These are phyloP conservation scores for Candida vartiovaarae DNA, from an alignment of 805 yeast genomes.

Conservation along the genomic window DNA sequence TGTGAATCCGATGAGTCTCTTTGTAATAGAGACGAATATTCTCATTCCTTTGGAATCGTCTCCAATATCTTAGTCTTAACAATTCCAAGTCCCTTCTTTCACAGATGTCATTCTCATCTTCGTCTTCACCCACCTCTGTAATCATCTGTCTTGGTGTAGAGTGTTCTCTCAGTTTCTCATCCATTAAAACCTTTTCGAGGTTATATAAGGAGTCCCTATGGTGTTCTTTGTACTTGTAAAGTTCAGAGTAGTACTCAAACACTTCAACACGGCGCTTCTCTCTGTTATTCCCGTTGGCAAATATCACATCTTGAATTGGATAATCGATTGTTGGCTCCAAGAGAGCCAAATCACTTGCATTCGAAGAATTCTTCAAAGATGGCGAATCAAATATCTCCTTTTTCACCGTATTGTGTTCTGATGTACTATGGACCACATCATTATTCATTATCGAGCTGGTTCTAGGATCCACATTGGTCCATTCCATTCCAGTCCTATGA, in stretches of 20 bases:
- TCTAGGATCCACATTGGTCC: background rate
- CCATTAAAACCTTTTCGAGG: conserved; percentile 2
- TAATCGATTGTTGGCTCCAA: background rate
- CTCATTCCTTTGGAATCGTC: conserved; percentile 22
- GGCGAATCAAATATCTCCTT: background rate
- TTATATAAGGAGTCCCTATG: conserved; percentile 7
- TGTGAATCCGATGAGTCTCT: conserved; percentile 22
- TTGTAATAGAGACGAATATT: conserved; percentile 20
- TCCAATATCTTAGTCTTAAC: conserved; percentile 19
- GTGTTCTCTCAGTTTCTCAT: conserved; percentile 1
- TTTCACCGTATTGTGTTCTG: background rate
- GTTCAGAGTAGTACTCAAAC: conserved; percentile 17
- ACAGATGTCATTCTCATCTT: conserved; percentile 23
- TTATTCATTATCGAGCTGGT: background rate
- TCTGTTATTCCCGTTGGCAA: conserved; percentile 24
- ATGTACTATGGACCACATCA: background rate
- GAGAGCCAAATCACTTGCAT: background rate
- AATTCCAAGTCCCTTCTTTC: conserved; percentile 30
- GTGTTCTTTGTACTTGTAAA: conserved; percentile 14
- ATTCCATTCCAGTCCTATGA: conserved; percentile 2
- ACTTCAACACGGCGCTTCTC: conserved; percentile 22
- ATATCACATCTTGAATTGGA: conserved; percentile 15
- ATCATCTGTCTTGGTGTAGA: background rate
- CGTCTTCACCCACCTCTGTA: conserved; percentile 2
- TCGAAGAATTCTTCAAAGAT: too few species aligned